Base-by-base conservation (phyloP, 257 asterid species). In the Striga asiatica region DNA sequence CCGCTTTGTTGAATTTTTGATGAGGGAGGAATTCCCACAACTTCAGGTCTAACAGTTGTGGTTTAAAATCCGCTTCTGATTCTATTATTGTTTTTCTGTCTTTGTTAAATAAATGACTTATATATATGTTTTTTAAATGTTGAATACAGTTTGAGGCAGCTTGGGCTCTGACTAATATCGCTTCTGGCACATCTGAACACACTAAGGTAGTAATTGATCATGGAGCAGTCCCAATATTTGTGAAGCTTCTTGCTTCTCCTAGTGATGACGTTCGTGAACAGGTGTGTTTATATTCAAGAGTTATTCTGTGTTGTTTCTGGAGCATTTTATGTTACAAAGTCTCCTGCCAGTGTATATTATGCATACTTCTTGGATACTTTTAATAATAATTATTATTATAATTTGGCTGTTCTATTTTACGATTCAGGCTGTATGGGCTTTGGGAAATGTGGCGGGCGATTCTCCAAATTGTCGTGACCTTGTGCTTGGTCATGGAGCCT, bases 181-280 rank as follows among this genome's bases (percentile, higher is more conserved):
- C 95, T 46, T 88, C 97, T 22, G 97, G 97, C 25, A 88, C 95
- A 47, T 88, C 97, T 50, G 97, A 88, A 47, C 88, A 88, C 72
- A 88, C 97, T 4, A 76, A 76, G 67, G 93, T 88, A 51, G 95
- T 88, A 13, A 82, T 88, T 61, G 91, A 88, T 71, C 87, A 80
- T 64, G 95, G 95, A 7, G 95, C 97, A 17, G 81, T 88, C 32
- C 94, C 97, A 16, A 68, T 73, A 34, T 84, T 88, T 70, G 93
- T 82, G 16, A 70, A 77, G 65, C 97, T 88, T 71, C 93, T 88
- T 55, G 78, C 74, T 48, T 84, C 95, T 71, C 74, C 86, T 8
- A 88, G 88, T 66, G 97, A 88, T 52, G 97, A 88, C 74, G 97
- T 88, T 48, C 79, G 97, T 12, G 97, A 88, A 66, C 97, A 88